Conservation (phyloP, 768 basidiomycete genomes). For the Russula olivacea region DNA sequence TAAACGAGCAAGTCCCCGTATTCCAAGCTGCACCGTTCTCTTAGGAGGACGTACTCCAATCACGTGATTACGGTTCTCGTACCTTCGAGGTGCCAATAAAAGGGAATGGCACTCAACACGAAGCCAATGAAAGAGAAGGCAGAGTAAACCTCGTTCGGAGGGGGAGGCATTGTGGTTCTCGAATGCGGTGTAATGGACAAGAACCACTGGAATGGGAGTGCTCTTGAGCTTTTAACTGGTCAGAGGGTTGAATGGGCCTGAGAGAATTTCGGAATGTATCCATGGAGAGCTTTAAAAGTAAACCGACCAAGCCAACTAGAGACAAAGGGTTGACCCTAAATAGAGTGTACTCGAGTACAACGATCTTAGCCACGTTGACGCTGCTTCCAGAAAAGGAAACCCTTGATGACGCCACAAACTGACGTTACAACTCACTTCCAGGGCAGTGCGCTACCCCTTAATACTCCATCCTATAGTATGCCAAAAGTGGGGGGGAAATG, state of each 20-base stretch:
- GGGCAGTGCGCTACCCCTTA: too few species aligned
- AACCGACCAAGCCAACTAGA: not conserved
- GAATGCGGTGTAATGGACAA: not conserved
- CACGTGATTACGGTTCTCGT: not conserved
- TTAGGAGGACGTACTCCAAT: not conserved
- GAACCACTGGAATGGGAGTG: not conserved
- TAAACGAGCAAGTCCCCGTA: slow-evolving; percentile 65
- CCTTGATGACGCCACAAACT: too few species aligned
- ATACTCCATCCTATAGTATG: too few species aligned
- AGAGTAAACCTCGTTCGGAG: slow-evolving; percentile 28
- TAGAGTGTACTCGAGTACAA: too few species aligned
- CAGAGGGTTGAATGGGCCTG: not conserved
- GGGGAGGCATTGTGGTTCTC: not conserved
- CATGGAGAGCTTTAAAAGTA: not conserved
- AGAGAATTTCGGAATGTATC: not conserved
- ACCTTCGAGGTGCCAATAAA: slow-evolving; percentile 53
- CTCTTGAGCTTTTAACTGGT: not conserved
- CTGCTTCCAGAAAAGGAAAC: not conserved
- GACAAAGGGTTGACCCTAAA: too few species aligned
- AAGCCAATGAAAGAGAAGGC: slow-evolving; percentile 42
- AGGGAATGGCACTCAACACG: slow-evolving; percentile 43
- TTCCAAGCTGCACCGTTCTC: slow-evolving; percentile 45
- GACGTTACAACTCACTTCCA: too few species aligned
- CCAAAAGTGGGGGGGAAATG: too few species aligned
- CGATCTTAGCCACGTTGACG: too few species aligned